Evolutionary conservation across 306 rosid species (phyloP), one percentile per base, ranked within the genome.

Genomic region (Fragaria nilgerrensis): DNA sequence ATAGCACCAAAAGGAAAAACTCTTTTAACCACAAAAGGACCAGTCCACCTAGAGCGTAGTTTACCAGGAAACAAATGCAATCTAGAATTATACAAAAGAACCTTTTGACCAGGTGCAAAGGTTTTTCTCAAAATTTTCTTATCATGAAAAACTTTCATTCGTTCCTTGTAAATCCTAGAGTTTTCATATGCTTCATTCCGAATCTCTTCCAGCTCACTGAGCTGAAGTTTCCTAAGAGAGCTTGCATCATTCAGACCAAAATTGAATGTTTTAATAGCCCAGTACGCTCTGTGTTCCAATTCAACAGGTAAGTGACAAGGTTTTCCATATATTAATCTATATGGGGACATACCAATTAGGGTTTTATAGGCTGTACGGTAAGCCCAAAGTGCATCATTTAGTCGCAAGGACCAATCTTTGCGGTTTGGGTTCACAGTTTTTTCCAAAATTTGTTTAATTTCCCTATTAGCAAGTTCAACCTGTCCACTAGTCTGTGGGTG

Each of bases 291-390:
- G 1, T 65, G 70, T 37, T 65, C 70, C 3, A 65, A 36, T 37
- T 65, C 70, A 3, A 37, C 48, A 65, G 27, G 70, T 11, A 65
- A 36, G 70, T 65, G 70, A 65, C 70, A 65, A 37, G 70, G 25
- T 36, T 37, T 65, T 9, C 47, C 27, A 65, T 32, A 65, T 5
- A 65, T 19, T 17, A 65, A 19, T 65, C 70, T 36, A 3, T 34
- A 65, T 1, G 70, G 70, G 9, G 70, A 65, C 48, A 65, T 37
- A 7, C 48, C 70, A 66, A 66, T 19, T 2, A 48, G 29, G 70
- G 70, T 29, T 29, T 29, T 29, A 34, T 34, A 66, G 8, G 69
- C 23, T 23, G 66, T 61, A 61, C 17, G 37, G 2, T 25, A 61
- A 61, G 43, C 69, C 69, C 45, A 64, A 6, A 64, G 44, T 7